Evolutionary conservation across 2,329 filamentous ascomycete genomes (phyloP).

Genomic region (Ascochyta lentis): DNA sequence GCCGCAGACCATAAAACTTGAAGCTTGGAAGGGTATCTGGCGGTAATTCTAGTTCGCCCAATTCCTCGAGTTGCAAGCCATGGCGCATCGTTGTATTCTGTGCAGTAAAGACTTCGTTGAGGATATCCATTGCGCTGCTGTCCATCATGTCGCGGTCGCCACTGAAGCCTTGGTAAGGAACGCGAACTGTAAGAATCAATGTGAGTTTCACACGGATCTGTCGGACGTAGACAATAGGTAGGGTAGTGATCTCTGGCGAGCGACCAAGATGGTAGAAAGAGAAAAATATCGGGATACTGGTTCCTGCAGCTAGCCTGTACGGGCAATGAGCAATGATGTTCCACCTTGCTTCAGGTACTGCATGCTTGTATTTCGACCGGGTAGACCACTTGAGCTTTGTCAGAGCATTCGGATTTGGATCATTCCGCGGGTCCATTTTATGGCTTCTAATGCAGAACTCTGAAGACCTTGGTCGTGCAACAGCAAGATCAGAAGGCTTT

Average conservation of each 20-base stretch:
- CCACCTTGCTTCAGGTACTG: neutral
- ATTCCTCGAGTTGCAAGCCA: neutral
- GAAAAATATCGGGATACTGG: neutral
- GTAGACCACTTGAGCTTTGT: constrained; percentile 6
- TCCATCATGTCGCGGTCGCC: neutral
- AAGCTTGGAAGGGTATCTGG: neutral
- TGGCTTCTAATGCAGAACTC: neutral
- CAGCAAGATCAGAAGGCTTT: neutral
- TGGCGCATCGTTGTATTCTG: neutral
- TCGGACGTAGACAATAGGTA: neutral
- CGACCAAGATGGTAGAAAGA: neutral
- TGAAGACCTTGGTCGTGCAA: neutral
- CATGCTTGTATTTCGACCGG: neutral
- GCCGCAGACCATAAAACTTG: neutral
- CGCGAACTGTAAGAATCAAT: neutral
- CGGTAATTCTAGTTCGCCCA: neutral
- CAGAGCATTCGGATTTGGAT: neutral
- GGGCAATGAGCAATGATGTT: neutral
- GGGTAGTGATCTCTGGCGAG: neutral
- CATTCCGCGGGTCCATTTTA: neutral
- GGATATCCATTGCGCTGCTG: neutral
- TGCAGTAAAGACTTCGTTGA: neutral
- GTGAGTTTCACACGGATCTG: constrained; percentile 1
- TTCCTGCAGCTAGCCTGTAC: neutral
- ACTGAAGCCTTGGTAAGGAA: neutral